phyloP scores from a whole-genome alignment of 1,284 basidiomycete genomes.

The Cryptococcus jaspeensis region DNA sequence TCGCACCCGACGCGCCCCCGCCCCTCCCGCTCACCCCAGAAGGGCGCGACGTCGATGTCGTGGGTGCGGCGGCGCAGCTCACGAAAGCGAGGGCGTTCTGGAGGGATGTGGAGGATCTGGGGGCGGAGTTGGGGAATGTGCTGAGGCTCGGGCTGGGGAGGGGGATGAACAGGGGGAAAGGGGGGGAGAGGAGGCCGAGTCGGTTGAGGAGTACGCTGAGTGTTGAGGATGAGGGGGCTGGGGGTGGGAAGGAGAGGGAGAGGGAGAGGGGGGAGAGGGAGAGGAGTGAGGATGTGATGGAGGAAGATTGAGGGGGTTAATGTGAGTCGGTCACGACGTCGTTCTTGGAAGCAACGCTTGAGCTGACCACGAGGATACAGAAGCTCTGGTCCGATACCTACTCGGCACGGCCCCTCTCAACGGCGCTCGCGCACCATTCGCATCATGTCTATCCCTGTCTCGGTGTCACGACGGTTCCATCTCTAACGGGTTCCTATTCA shows the following conservation, averaged over 20 bases:
- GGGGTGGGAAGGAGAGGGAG: not conserved
- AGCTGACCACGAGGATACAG: too few relatives aligned
- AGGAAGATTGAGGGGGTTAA: too few relatives aligned
- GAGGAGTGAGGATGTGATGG: not conserved
- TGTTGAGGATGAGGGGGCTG: not conserved
- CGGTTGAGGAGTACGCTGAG: too few relatives aligned
- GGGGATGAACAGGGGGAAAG: not conserved
- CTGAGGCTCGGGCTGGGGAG: not conserved
- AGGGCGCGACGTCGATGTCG: not conserved
- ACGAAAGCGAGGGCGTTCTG: not conserved
- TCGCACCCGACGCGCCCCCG: too few relatives aligned
- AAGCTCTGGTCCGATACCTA: too few relatives aligned
- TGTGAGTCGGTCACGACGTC: too few relatives aligned
- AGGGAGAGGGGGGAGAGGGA: not conserved
- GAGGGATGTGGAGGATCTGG: slow-evolving; percentile 1
- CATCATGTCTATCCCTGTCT: too few relatives aligned
- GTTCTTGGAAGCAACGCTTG: too few relatives aligned
- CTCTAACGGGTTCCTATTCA: too few relatives aligned
- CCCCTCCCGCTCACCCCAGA: not conserved
- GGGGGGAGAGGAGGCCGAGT: not conserved
- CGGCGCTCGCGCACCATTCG: too few relatives aligned
- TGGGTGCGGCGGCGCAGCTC: not conserved
- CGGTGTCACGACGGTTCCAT: too few relatives aligned
- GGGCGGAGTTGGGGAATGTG: slow-evolving; percentile 1
- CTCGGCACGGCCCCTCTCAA: too few relatives aligned